A percentile compares a stretch with the other conserved stretches of the same genome.
Evolutionary conservation across 2,329 filamentous ascomycete species (phyloP).

Genomic region (Cercospora zeae-maydis): DNA sequence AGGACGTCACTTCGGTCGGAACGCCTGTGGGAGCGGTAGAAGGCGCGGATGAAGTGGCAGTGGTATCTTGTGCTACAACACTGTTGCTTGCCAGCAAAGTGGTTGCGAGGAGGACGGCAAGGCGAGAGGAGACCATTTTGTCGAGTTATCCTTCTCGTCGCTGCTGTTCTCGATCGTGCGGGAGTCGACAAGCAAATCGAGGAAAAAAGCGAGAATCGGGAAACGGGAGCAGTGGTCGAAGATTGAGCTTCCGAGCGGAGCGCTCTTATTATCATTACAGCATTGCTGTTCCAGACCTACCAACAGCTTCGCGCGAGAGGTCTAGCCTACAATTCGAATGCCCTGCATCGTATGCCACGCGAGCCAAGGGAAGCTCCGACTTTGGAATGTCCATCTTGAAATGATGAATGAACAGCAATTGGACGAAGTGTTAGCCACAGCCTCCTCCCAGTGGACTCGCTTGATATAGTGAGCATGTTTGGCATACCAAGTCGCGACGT

Average conservation of each 20-base stretch:
- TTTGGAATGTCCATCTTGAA: background rate
- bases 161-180: background rate
- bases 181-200: background rate
- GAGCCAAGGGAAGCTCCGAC: background rate
- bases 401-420: background rate
- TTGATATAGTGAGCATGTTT: background rate
- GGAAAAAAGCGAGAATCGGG: too few species aligned
- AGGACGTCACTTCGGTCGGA: slow-evolving; percentile 2
- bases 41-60: background rate
- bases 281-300: background rate
- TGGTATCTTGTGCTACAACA: background rate
- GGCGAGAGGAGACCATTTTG: background rate
- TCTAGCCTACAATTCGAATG: background rate
- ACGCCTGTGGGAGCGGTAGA: background rate
- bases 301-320: background rate
- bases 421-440: background rate
- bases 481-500: background rate
- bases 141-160: background rate
- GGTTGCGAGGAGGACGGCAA: background rate
- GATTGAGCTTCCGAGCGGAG: background rate
- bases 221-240: background rate
- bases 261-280: background rate
- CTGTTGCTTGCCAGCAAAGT: background rate
- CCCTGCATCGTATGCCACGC: background rate
- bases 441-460: background rate